phyloP scores from a whole-genome alignment of 2,329 filamentous ascomycete genomes.

The Trichothecium sympodiale region DNA sequence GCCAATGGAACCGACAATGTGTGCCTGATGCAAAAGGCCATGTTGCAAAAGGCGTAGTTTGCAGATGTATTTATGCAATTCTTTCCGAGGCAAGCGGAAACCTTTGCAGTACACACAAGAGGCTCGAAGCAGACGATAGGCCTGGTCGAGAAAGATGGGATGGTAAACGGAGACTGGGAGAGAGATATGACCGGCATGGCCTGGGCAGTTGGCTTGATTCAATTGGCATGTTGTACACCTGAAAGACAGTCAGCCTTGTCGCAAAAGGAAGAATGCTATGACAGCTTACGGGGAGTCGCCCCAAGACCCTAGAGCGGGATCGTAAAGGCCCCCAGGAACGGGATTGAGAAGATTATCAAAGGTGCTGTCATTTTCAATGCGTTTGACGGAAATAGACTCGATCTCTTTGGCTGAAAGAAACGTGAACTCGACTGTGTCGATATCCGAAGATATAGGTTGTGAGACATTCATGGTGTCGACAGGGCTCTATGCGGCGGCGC shows the following conservation, averaged over 20 bases:
- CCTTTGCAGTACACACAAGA: constrained; percentile 87
- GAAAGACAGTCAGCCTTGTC: constrained; percentile 1
- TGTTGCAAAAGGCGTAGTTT: constrained; percentile 78
- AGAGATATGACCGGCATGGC: constrained; percentile 91
- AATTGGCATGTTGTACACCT: constrained; percentile 92
- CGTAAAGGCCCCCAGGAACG: constrained; percentile 82
- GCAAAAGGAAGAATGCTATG: constrained; percentile 5
- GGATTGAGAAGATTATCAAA: constrained; percentile 88
- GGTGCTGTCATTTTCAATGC: constrained; percentile 87
- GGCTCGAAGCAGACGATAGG: constrained; percentile 71
- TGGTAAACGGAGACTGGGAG: constrained; percentile 90
- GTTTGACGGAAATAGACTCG: constrained; percentile 79
- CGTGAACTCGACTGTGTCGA: constrained; percentile 81
- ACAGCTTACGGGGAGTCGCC: constrained; percentile 61
- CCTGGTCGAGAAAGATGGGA: constrained; percentile 91
- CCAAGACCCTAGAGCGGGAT: constrained; percentile 83
- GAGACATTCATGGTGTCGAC: constrained; percentile 52
- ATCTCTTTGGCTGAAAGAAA: constrained; percentile 78
- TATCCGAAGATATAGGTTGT: constrained; percentile 72
- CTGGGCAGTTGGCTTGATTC: constrained; percentile 70
- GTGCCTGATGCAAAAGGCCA: constrained; percentile 63
- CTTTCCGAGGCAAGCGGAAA: constrained; percentile 66
- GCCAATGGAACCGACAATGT: constrained; percentile 41
- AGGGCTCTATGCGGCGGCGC: constrained; percentile 2
- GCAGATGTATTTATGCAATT: constrained; percentile 70